Conservation (phyloP, 2,329 filamentous ascomycete genomes). For the Fusarium pseudograminearum region DNA sequence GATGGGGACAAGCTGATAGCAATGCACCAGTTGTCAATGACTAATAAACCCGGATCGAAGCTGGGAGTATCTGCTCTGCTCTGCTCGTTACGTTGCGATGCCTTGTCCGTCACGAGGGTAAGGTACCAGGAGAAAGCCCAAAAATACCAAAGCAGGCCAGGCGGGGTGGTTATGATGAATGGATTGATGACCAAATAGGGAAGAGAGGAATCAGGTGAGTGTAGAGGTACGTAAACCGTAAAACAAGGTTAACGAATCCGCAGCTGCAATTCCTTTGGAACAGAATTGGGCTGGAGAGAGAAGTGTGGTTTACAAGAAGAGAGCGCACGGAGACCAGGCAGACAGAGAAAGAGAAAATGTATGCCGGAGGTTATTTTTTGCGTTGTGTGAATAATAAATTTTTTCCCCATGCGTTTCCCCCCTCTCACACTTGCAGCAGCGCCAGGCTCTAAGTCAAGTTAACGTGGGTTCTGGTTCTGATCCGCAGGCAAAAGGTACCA, state of each 20-base stretch:
- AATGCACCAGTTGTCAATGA: conserved; percentile 14
- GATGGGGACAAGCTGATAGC: conserved; percentile 32
- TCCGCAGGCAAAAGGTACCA: conserved; percentile 31
- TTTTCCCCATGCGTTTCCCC: conserved; percentile 53
- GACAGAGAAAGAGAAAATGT: conserved; percentile 44
- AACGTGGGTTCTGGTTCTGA: conserved; percentile 11
- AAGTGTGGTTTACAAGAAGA: conserved; percentile 47
- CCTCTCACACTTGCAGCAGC: conserved; percentile 37
- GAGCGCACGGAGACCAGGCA: conserved; percentile 44
- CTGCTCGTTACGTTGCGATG: conserved; percentile 18
- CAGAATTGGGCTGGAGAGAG: conserved; percentile 47
- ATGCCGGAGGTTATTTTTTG: conserved; percentile 53
- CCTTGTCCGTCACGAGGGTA: conserved; percentile 39
- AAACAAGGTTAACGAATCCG: conserved; percentile 28
- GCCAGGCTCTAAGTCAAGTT: conserved; percentile 3
- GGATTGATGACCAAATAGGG: conserved; percentile 14
- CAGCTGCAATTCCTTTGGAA: conserved; percentile 46
- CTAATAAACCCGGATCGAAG: conserved; percentile 9
- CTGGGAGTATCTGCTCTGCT: conserved; percentile 15
- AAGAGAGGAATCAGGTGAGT: conserved; percentile 19
- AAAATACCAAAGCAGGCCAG: conserved; percentile 4
- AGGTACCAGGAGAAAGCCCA: conserved; percentile 30
- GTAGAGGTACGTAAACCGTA: conserved; percentile 7
- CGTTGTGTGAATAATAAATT: conserved; percentile 58
- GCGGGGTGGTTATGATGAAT: conserved; percentile 25